These are phyloP conservation scores for Bryoglossum gracile DNA, from an alignment of 495 filamentous ascomycete genomes.

Conservation along the genomic window DNA sequence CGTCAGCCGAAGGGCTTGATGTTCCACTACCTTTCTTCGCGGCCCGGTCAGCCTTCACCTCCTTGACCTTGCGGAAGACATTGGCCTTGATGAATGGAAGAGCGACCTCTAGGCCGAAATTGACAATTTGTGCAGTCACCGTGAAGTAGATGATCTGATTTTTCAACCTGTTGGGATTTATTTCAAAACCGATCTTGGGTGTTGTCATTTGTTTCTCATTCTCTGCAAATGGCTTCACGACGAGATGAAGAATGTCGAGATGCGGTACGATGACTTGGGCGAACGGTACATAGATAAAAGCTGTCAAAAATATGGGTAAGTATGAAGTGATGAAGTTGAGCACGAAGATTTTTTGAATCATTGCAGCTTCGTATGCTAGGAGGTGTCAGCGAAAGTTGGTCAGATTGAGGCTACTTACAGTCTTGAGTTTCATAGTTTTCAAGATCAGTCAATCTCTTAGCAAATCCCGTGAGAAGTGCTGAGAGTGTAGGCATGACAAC, in stretches of 20 bases:
- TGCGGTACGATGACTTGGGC: constrained; percentile 81
- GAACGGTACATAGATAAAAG: constrained; percentile 96
- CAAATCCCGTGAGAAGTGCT: constrained; percentile 66
- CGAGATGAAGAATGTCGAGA: constrained; percentile 76
- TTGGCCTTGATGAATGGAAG: constrained; percentile 78
- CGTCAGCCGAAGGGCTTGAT: constrained; percentile 32
- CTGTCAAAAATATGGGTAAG: constrained; percentile 82
- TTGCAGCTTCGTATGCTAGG: constrained; percentile 57
- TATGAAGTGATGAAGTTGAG: constrained; percentile 98
- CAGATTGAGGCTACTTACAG: constrained; percentile 32
- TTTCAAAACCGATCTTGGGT: constrained; percentile 59
- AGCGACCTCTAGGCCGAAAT: constrained; percentile 76
- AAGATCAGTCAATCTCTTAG: constrained; percentile 70
- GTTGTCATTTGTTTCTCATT: constrained; percentile 57
- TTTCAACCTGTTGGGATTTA: constrained; percentile 76
- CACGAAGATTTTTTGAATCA: constrained; percentile 88
- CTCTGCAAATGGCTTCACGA: constrained; percentile 65
- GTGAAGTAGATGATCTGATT: constrained; percentile 98
- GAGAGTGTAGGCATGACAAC: constrained; percentile 71
- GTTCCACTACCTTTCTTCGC: constrained; percentile 37
- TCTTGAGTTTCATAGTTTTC: constrained; percentile 90
- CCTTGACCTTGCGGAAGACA: constrained; percentile 64
- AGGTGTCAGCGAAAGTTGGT: not conserved
- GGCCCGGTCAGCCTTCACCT: constrained; percentile 53
- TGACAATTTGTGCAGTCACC: constrained; percentile 89